Percentiles rank a stretch among this genome's conserved stretches.
These are phyloP conservation scores for Linum usitatissimum DNA, from an alignment of 345 rosid species.

Conservation along the genomic window DNA sequence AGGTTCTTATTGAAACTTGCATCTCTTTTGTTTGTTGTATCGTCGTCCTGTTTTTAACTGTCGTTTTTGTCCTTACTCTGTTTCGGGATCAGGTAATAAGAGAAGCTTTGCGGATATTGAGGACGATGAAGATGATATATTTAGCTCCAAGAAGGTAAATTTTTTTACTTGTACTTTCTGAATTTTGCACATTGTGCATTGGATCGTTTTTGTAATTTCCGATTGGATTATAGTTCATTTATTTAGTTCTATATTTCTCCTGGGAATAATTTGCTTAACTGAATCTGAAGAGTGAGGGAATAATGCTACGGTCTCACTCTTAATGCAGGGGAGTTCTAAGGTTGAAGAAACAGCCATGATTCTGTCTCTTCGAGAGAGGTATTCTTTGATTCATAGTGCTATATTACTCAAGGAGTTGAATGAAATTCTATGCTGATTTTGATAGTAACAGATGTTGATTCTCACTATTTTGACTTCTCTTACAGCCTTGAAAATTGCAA, in stretches of 20 bases:
- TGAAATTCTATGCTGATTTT: not conserved
- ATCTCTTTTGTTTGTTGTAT: not conserved
- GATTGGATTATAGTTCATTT: too few species aligned
- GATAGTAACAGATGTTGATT: not conserved
- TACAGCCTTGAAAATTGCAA: conserved; percentile 76
- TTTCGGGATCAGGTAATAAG: conserved; percentile 36
- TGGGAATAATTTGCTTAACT: not conserved
- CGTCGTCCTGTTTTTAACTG: not conserved
- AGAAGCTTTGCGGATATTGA: conserved; percentile 78
- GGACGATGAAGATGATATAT: conserved; percentile 85
- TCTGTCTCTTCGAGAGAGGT: conserved; percentile 87
- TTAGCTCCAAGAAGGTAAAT: conserved; percentile 65
- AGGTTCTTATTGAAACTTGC: conserved; percentile 27
- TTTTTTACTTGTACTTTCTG: not conserved
- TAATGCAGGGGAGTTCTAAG: conserved; percentile 40
- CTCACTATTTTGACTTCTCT: conserved; percentile 15
- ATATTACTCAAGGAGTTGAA: not conserved
- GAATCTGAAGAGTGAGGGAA: not conserved
- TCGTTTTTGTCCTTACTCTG: not conserved
- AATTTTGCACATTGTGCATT: too few species aligned
- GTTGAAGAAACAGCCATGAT: conserved; percentile 85
- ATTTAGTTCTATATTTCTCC: too few species aligned
- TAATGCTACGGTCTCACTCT: not conserved
- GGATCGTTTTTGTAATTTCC: too few species aligned
- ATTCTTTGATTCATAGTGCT: conserved; percentile 1